Base-by-base conservation (phyloP, 2,329 filamentous ascomycete species). In the Zalaria sp. region DNA sequence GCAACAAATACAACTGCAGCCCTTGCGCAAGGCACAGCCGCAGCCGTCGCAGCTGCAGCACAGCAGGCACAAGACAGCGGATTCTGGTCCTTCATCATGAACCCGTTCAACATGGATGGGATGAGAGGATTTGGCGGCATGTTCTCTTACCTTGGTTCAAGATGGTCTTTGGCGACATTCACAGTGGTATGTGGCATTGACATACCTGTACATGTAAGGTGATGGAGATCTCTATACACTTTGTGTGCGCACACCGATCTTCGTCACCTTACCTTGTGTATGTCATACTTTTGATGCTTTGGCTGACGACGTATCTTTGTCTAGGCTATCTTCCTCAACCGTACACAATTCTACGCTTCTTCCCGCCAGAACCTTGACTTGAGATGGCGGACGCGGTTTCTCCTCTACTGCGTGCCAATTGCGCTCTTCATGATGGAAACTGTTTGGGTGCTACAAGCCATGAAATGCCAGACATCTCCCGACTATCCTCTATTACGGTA, bases 291-390 rank as follows among this genome's bases (percentile, higher is more conserved):
- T 18, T 18, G 18, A 18, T 18, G 18, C 18, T 18, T 18, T 18
- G 18, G 18, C 18, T 18, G 18, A 18, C 18, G 18, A 18, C 18
- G 18, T 18, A 18, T 18, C 34, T 52, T 41, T 18, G 5, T 40
- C 25, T 46, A 80, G 75, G 86, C 86, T 25, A 75, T 96, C 44
- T 66, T 95, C 44, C 69, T 96, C 25, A 96, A 96, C 58, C 78
- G 91, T 43, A 93, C 91, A 5, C 81, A 88, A 44, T 91, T 96
- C 51, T 96, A 94, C 61, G 89, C 87, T 35, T 89, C 88, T 0
- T 89, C 86, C 9, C 73, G 91, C 47, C 75, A 88, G 41, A 78
- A 83, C 41, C 68, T 95, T n/a, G 73, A 74, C 6, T 69, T 96
- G 2, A 73, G 73, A 42, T 89, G 84, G 77, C 73, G 78, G 31